phyloP scores from a whole-genome alignment of 768 basidiomycete species.

The Kwoniella mangroviensis region DNA sequence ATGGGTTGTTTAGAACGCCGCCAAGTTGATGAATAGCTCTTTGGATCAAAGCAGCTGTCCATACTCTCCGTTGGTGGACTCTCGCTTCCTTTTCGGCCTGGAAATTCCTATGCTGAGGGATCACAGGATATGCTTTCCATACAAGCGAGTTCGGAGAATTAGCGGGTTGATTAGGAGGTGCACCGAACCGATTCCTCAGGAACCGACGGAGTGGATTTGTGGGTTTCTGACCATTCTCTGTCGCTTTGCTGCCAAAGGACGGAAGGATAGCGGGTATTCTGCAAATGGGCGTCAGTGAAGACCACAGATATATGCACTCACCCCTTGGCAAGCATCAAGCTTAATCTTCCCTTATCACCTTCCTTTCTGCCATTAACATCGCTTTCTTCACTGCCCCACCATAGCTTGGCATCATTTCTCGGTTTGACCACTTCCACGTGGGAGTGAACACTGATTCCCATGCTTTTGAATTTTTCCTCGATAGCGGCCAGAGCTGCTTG shows the following conservation, averaged over 20 bases:
- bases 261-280: slow-evolving; percentile 24
- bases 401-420: slow-evolving; percentile 24
- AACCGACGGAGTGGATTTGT: slow-evolving; percentile 26
- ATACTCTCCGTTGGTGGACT: slow-evolving; percentile 22
- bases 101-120: slow-evolving; percentile 23
- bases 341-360: slow-evolving; percentile 24
- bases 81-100: slow-evolving; percentile 33
- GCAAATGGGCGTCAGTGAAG: not conserved
- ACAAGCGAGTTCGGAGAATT: slow-evolving; percentile 12
- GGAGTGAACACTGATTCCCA: slow-evolving; percentile 22
- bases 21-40: slow-evolving; percentile 38
- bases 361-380: slow-evolving; percentile 33
- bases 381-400: slow-evolving; percentile 39
- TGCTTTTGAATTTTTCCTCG: slow-evolving; percentile 32
- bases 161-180: not conserved
- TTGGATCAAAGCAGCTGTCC: slow-evolving; percentile 40
- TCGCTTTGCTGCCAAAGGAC: slow-evolving; percentile 20
- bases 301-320: not conserved
- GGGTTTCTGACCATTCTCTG: slow-evolving; percentile 2
- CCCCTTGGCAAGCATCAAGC: slow-evolving; percentile 21
- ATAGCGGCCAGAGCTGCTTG: slow-evolving; percentile 20
- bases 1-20: slow-evolving; percentile 26
- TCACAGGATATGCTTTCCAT: slow-evolving; percentile 27
- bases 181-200: slow-evolving; percentile 15
- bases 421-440: slow-evolving; percentile 31